Base-by-base conservation (phyloP, 1,284 basidiomycete species). In the Ceratobasidium theobromae region DNA sequence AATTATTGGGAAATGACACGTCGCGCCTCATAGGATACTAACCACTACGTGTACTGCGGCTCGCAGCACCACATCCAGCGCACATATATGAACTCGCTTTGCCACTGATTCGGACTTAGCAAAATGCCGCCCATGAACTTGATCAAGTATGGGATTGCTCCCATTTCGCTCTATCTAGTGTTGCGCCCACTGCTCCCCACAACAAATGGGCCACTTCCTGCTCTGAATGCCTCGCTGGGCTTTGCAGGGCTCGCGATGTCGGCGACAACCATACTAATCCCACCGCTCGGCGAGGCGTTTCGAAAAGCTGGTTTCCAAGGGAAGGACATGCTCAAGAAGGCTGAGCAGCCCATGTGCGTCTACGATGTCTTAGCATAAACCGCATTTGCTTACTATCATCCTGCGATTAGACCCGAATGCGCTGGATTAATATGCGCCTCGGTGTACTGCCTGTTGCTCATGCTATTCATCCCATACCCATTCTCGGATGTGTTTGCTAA, bases 351-450 rank as follows among this genome's bases (percentile, higher is more conserved):
- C 43, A 88, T 95, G 89, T 93, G 71, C 74, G 89, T 82, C 65
- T 35, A 21, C 35, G 35, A 38, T 38, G 35, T 16, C 25, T 6
- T 41, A 52, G 2, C 25, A 68, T 65, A 53, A 38, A 51, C 4
- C 21, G 21, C 18, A 33, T 25, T 46, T 58, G 12, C 12, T 18
- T 51, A 21, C 4, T 45, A 2, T 3, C 6, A 23, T 48, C 32
- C 45, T 41, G 53, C 32, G 16, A n/a, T 25, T 72, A 98, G 95
- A 72, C 95, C 97, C 35, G 97, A 99, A 79, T 93, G 91, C 69
- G 84, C 91, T 68, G 96, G 97, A 1, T 84, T 98, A 45, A 89
- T 97, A 48, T 91, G 90, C 71, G 95, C 95, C 0, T 85, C 88
- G 1, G 82, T 95, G 65, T 98, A 98, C 76, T 89, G 98, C 68